phyloP scores from a whole-genome alignment of 345 rosid species.

The Eucalyptus rudis region DNA sequence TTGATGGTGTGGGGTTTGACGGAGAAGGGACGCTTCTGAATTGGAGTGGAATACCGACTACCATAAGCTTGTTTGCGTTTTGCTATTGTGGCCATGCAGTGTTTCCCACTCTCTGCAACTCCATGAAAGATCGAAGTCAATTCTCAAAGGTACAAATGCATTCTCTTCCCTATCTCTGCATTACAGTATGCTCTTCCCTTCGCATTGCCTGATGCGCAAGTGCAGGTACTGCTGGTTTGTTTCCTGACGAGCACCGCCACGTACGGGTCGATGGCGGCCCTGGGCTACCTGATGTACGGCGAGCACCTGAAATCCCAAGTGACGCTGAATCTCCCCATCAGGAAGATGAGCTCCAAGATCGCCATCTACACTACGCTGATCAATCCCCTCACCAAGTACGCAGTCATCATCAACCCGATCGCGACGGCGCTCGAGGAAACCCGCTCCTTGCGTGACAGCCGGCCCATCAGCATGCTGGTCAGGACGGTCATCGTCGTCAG shows the following conservation, averaged over 20 bases:
- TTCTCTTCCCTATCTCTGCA: background rate
- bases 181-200: background rate
- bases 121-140: conserved; percentile 57
- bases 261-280: conserved; percentile 42
- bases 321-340: conserved; percentile 48
- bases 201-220: background rate
- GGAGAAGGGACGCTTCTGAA: conserved; percentile 22
- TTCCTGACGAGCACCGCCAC: conserved; percentile 32
- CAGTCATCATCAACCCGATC: conserved; percentile 34
- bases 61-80: conserved; percentile 39
- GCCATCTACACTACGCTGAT: conserved; percentile 49
- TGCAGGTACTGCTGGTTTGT: conserved; percentile 45
- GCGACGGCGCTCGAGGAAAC: conserved; percentile 38
- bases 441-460: conserved; percentile 10
- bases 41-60: conserved; percentile 37
- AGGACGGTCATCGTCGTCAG: conserved; percentile 37
- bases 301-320: conserved; percentile 45
- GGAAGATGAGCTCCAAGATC: conserved; percentile 25
- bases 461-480: conserved; percentile 16
- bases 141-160: conserved; percentile 40
- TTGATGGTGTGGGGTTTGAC: conserved; percentile 43
- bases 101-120: conserved; percentile 55
- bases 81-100: conserved; percentile 59
- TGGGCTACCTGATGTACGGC: conserved; percentile 64
- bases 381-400: conserved; percentile 53